Base-by-base conservation (phyloP, 805 yeast species). In the Metschnikowia kunwiensis region DNA sequence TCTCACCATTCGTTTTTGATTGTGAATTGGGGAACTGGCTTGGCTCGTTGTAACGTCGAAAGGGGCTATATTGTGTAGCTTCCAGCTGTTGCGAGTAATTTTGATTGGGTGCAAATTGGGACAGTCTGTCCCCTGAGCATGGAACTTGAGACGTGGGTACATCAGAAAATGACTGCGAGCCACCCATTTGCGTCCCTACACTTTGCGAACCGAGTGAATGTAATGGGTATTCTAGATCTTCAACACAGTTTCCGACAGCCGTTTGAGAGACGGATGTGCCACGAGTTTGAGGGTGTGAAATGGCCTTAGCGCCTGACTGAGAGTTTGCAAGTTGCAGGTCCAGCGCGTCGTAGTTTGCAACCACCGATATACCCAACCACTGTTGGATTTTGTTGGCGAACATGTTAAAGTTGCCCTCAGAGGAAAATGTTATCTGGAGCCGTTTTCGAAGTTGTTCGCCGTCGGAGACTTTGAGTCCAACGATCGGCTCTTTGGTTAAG, bases 401-500 rank as follows among this genome's bases (percentile, higher is more conserved):
- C 29, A 34, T 24, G 23, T 47, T 47, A 29, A 38, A 49, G 12
- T 47, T 38, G 2, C 49, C 51, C 27, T 44, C 49, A 2, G 47
- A 34, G n/a, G 41, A 27, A 27, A 49, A 49, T 1, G 51, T 47
- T 14, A 49, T 30, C 27, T 49, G 53, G 7, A 49, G 29, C 17
- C 53, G 33, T 18, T 49, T 49, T 18, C 40, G 30, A 14, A 49
- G 43, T n/a, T 22, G 34, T 7, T 49, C 51, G 1, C 48, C 51
- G 13, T 49, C 47, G 27, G 47, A 49, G 5, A 47, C 26, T 30
- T 49, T 49, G 18, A 49, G 34, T 1, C 53, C 53, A 19, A 49
- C 43, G 5, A 43, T 48, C 9, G 51, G 50, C 24, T 40, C 45
- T 19, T 47, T 47, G 14, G 40, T 30, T 18, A 49, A 34, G 24